Percentiles rank a stretch among this genome's conserved stretches.
These are phyloP conservation scores for Phytophthora brassicae DNA, from an alignment of 352 stramenopile species.

Conservation along the genomic window DNA sequence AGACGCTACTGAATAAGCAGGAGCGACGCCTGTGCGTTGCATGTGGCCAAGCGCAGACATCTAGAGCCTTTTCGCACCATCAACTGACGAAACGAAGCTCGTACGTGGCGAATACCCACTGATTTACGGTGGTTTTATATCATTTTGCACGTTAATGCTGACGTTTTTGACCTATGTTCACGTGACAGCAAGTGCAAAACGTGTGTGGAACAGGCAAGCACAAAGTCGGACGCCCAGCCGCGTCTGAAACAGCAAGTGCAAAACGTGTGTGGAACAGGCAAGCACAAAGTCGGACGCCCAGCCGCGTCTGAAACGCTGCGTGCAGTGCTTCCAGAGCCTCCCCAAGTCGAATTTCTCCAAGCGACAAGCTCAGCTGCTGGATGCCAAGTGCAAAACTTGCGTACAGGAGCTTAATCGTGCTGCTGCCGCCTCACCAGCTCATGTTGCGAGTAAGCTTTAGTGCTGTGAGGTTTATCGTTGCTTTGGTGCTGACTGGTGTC, in stretches of 20 bases:
- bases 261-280: slow-evolving; percentile 45
- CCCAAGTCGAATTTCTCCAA: slow-evolving; percentile 67
- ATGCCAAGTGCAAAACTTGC: slow-evolving; percentile 66
- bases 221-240: slow-evolving; percentile 15
- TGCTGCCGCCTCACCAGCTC: slow-evolving; percentile 23
- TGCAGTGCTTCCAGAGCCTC: slow-evolving; percentile 79
- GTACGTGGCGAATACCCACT: slow-evolving; percentile 33
- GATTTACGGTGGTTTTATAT: neutral
- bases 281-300: slow-evolving; percentile 17
- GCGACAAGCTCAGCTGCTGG: slow-evolving; percentile 59
- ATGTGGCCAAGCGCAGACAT: slow-evolving; percentile 28
- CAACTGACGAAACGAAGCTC: slow-evolving; percentile 44
- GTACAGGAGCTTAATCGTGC: slow-evolving; percentile 52
- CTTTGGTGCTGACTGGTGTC: neutral
- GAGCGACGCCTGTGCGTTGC: slow-evolving; percentile 22
- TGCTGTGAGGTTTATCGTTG: neutral
- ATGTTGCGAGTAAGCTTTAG: slow-evolving; percentile 28
- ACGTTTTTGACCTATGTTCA: no score
- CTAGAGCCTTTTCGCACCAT: slow-evolving; percentile 45
- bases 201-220: slow-evolving; percentile 43
- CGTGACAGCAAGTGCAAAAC: slow-evolving; percentile 70
- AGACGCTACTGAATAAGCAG: slow-evolving; percentile 1
- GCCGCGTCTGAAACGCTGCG: slow-evolving; percentile 56
- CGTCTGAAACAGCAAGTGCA: slow-evolving; percentile 75
- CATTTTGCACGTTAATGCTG: neutral